Evolutionary conservation across 345 rosid genomes (phyloP).

Genomic region (Camelina laxa): DNA sequence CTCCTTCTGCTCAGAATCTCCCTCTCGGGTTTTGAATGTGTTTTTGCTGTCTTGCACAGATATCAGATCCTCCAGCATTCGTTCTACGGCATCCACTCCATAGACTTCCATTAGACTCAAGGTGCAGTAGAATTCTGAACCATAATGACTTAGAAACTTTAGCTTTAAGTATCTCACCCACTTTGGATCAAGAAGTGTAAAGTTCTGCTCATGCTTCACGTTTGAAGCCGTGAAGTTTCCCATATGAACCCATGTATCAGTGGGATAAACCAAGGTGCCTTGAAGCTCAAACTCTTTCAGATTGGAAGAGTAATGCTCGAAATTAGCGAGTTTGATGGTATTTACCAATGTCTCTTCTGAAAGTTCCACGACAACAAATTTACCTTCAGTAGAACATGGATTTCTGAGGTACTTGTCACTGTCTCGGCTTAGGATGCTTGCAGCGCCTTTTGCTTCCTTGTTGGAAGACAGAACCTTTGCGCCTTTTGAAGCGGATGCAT

Average conservation of each 20-base stretch:
- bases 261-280: conserved; percentile 89
- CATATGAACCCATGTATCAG: conserved; percentile 79
- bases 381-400: conserved; percentile 91
- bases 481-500: conserved; percentile 89
- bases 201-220: conserved; percentile 75
- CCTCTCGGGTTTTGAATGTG: conserved; percentile 45
- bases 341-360: conserved; percentile 94
- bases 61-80: conserved; percentile 93
- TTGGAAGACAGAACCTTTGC: conserved; percentile 82
- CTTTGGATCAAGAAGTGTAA: conserved; percentile 69
- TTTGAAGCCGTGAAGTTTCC: conserved; percentile 89
- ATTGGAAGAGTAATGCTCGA: conserved; percentile 94
- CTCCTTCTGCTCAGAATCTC: conserved; percentile 52
- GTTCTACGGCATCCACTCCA: conserved; percentile 96
- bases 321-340: conserved; percentile 80
- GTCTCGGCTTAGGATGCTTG: conserved; percentile 76
- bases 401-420: conserved; percentile 91
- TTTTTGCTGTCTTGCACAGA: conserved; percentile 56
- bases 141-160: conserved; percentile 74
- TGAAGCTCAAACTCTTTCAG: conserved; percentile 81
- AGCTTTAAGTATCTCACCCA: conserved; percentile 90
- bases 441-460: conserved; percentile 95
- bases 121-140: conserved; percentile 95
- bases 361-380: conserved; percentile 83
- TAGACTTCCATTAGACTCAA: conserved; percentile 79